Evolutionary conservation across 2,329 filamentous ascomycete species (phyloP).

Genomic region (Arachnomyces sp.): DNA sequence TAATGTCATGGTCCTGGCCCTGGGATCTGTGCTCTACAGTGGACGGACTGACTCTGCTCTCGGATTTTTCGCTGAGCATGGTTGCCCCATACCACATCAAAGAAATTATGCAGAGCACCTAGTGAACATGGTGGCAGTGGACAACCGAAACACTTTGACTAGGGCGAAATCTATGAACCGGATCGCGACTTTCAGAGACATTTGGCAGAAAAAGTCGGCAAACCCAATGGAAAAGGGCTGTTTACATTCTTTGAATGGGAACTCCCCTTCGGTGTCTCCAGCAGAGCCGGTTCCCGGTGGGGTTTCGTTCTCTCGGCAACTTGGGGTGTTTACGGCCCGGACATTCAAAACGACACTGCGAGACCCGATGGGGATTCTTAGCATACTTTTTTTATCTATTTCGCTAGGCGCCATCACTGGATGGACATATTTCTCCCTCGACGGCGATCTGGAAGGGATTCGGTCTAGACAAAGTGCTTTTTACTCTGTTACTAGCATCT

Average conservation of each 20-base stretch:
- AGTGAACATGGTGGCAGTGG: slow-evolving; percentile 65
- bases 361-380: slow-evolving; percentile 66
- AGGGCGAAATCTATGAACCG: slow-evolving; percentile 52
- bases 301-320: slow-evolving; percentile 54
- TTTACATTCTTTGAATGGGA: slow-evolving; percentile 2
- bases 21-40: slow-evolving; percentile 60
- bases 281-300: slow-evolving; percentile 19
- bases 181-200: slow-evolving; percentile 51
- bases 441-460: slow-evolving; percentile 60
- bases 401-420: slow-evolving; percentile 63
- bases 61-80: slow-evolving; percentile 54
- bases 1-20: slow-evolving; percentile 58
- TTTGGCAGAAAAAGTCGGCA: slow-evolving; percentile 42
- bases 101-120: slow-evolving; percentile 71
- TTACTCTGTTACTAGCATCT: slow-evolving; percentile 62
- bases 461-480: slow-evolving; percentile 64
- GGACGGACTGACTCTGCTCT: slow-evolving; percentile 52
- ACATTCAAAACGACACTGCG: slow-evolving; percentile 64
- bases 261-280: neutral
- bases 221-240: slow-evolving; percentile 5
- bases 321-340: slow-evolving; percentile 57
- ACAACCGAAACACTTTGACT: slow-evolving; percentile 59
- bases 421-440: slow-evolving; percentile 62
- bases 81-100: slow-evolving; percentile 57
- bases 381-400: slow-evolving; percentile 60